Conservation (phyloP, 2,329 filamentous ascomycete species). For the Penicillium palitans region DNA sequence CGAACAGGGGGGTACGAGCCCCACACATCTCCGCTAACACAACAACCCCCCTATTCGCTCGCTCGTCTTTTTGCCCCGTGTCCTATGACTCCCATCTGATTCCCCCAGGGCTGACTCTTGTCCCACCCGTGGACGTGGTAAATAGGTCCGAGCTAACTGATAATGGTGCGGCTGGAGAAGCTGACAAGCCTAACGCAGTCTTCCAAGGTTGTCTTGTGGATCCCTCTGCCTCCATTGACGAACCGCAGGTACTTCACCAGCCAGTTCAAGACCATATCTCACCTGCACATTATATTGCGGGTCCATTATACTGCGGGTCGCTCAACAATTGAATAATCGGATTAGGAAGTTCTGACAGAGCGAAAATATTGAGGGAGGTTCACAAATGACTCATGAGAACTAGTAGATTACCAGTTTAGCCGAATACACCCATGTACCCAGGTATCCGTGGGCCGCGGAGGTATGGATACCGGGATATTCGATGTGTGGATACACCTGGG, state of each 20-base stretch:
- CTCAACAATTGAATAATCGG: background rate
- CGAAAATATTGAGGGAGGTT: background rate
- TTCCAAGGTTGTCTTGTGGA: background rate
- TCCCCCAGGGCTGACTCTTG: too few relatives aligned
- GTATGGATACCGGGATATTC: background rate
- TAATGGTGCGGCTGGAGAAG: too few relatives aligned
- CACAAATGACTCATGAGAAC: background rate
- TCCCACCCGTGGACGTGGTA: too few relatives aligned
- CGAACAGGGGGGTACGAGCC: too few relatives aligned
- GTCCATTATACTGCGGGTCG: background rate
- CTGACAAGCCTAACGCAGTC: background rate
- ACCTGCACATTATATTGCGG: background rate
- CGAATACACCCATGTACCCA: too few relatives aligned
- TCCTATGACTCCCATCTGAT: too few relatives aligned
- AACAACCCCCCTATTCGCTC: too few relatives aligned
- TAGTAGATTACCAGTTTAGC: background rate
- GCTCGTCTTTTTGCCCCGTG: too few relatives aligned
- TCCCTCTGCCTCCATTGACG: background rate
- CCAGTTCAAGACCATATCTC: background rate
- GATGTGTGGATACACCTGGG: background rate
- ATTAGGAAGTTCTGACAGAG: background rate
- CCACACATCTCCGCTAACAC: too few relatives aligned
- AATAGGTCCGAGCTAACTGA: too few relatives aligned
- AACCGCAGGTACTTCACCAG: background rate
- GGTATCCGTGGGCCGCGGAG: background rate